phyloP scores from a whole-genome alignment of 1,139 yeast genomes.

The Torulaspora pretoriensis region DNA sequence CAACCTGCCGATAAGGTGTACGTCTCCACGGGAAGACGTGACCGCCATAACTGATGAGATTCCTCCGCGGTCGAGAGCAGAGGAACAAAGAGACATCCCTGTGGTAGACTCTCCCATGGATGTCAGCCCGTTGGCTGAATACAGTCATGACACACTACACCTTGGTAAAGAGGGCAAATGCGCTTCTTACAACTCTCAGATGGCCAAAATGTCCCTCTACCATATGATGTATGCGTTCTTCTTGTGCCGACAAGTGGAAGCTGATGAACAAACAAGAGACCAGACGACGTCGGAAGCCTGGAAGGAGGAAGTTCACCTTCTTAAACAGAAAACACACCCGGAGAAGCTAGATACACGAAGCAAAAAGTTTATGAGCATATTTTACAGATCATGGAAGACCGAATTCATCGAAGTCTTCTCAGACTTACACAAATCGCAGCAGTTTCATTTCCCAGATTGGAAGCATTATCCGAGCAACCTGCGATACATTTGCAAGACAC shows the following conservation, averaged over 20 bases:
- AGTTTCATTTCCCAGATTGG: constrained; percentile 31
- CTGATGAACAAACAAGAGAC: constrained; percentile 1
- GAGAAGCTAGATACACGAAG: neutral
- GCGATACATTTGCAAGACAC: constrained; percentile 17
- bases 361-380: constrained; percentile 11
- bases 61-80: neutral
- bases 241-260: constrained; percentile 22
- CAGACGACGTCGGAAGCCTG: constrained; percentile 7
- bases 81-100: neutral
- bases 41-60: neutral
- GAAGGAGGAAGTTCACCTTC: constrained; percentile 13
- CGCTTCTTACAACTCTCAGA: constrained; percentile 18
- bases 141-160: constrained; percentile 2
- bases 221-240: constrained; percentile 31
- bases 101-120: constrained; percentile 1
- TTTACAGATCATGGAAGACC: constrained; percentile 28
- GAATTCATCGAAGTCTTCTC: constrained; percentile 17
- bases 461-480: constrained; percentile 22
- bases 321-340: neutral
- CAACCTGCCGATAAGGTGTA: neutral
- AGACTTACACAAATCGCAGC: constrained; percentile 21
- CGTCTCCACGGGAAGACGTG: neutral
- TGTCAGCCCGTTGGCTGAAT: constrained; percentile 6
- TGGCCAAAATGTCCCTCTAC: constrained; percentile 30
- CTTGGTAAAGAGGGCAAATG: constrained; percentile 9